Base-by-base conservation (phyloP, 805 yeast genomes). In the Saccharomycopsis microspora region DNA sequence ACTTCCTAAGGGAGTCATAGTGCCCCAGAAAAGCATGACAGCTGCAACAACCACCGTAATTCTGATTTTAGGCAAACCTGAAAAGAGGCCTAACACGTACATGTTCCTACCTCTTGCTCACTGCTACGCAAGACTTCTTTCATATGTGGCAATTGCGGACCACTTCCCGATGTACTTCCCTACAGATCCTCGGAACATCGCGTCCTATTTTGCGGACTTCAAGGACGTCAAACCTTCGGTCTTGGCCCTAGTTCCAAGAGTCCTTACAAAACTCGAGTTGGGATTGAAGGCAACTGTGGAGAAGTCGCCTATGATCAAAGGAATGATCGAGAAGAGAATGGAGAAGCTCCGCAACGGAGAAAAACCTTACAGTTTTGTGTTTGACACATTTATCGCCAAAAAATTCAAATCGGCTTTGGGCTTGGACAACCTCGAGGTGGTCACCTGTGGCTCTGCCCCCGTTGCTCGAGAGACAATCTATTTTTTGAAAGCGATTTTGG, bases 1-100 rank as follows among this genome's bases (percentile, higher is more conserved):
- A 11, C 62, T 71, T n/a, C 89, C 89, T 43, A 82, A 82, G 62
- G 89, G 89, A 45, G 88, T 78, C n/a, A 74, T 72, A 28, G 54
- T 70, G 27, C 60, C 75, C 6, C 81, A 78, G 36, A 55, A 56
- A 4, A 69, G 65, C 56, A 68, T 71, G 5, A 61, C 68, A 28
- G 68, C 77, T 4, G 64, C 65, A 3, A 67, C 77, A 11, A 6
- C 45, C 6, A 28, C n/a, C 10, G 19, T 38, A 5, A 10, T 11
- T 9, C 72, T 27, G 64, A 68, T 32, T 11, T 5, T 11, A 7
- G 19, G 19, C 19, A 19, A 19, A 46, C 43, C 19, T 19, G 19
- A 19, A 19, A 19, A 19, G 19, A 19, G 19, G 19, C 31, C 39
- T 36, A 19, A 19, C 2, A 55, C 60, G 10, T 66, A 67, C 44